These are phyloP conservation scores for Pythium aristosporum DNA, from an alignment of 352 stramenopile species.

Conservation along the genomic window DNA sequence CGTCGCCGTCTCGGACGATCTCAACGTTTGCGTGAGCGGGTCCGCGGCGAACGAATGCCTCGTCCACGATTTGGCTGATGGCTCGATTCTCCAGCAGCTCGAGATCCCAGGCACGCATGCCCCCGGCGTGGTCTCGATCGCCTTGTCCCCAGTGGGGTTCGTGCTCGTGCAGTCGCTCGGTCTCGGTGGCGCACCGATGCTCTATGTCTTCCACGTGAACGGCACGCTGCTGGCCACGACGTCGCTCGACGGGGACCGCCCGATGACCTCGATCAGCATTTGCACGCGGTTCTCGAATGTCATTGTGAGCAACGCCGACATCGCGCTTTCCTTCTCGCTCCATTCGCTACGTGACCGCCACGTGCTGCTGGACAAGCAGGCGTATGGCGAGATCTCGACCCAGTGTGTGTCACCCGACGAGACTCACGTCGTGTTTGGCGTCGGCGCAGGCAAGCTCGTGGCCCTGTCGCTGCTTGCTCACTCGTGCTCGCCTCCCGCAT, in stretches of 20 bases:
- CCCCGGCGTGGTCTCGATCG: slow-evolving; percentile 53
- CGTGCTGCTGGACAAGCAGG: slow-evolving; percentile 48
- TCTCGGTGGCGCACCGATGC: slow-evolving; percentile 36
- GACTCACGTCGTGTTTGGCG: slow-evolving; percentile 69
- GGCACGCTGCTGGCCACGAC: slow-evolving; percentile 51
- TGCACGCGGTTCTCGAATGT: slow-evolving; percentile 66
- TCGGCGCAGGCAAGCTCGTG: slow-evolving; percentile 53
- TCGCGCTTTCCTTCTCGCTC: slow-evolving; percentile 44
- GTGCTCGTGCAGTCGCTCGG: slow-evolving; percentile 74
- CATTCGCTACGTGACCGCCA: slow-evolving; percentile 50
- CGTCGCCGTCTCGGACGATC: slow-evolving; percentile 64
- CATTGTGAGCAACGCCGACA: slow-evolving; percentile 58
- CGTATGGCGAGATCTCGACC: slow-evolving; percentile 47
- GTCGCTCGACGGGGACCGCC: slow-evolving; percentile 27
- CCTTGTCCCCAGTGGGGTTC: slow-evolving; percentile 63
- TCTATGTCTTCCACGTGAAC: slow-evolving; percentile 80
- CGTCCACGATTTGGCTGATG: slow-evolving; percentile 59
- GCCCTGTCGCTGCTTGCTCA: slow-evolving; percentile 41
- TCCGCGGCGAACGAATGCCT: slow-evolving; percentile 69
- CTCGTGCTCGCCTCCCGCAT: slow-evolving; percentile 1
- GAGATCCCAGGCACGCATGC: slow-evolving; percentile 41
- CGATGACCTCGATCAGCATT: slow-evolving; percentile 56
- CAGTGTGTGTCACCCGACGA: slow-evolving; percentile 75
- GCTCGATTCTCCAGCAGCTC: slow-evolving; percentile 61
- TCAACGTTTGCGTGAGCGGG: slow-evolving; percentile 71